Percentiles rank a stretch among this genome's conserved stretches.
phyloP scores from a whole-genome alignment of 2,329 filamentous ascomycete genomes.

The Westerdykella aurantiaca region DNA sequence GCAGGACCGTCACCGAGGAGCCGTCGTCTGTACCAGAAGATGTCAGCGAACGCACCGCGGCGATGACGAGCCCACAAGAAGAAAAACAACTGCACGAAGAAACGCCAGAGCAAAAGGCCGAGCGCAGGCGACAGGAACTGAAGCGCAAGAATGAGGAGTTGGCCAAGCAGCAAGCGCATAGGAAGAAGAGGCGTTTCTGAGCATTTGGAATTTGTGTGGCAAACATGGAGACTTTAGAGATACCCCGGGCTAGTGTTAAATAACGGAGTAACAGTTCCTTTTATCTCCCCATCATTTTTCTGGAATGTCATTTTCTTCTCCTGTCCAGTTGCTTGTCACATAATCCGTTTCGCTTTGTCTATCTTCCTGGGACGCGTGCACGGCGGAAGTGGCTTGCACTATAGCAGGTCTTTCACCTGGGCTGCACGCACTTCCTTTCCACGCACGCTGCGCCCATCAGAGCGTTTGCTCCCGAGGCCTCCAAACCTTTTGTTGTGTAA shows the following conservation, averaged over 20 bases:
- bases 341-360: too few relatives aligned
- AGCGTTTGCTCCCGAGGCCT: too few relatives aligned
- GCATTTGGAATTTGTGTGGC: background rate
- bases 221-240: background rate
- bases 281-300: constrained; percentile 4
- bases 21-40: constrained; percentile 4
- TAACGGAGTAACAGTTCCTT: constrained; percentile 1
- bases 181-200: constrained; percentile 33
- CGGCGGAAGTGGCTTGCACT: too few relatives aligned
- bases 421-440: too few relatives aligned
- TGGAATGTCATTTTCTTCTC: background rate
- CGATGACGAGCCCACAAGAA: background rate
- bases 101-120: constrained; percentile 49
- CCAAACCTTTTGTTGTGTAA: too few relatives aligned
- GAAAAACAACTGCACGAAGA: constrained; percentile 21
- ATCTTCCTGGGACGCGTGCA: too few relatives aligned
- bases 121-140: constrained; percentile 52
- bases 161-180: constrained; percentile 46
- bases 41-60: constrained; percentile 5
- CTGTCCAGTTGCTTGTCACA: too few relatives aligned
- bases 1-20: constrained; percentile 6
- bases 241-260: background rate
- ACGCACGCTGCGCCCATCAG: too few relatives aligned
- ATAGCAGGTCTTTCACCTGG: too few relatives aligned
- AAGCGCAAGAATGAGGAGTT: constrained; percentile 51